Conservation (phyloP, 2,329 filamentous ascomycete species). For the Fusarium sp. region DNA sequence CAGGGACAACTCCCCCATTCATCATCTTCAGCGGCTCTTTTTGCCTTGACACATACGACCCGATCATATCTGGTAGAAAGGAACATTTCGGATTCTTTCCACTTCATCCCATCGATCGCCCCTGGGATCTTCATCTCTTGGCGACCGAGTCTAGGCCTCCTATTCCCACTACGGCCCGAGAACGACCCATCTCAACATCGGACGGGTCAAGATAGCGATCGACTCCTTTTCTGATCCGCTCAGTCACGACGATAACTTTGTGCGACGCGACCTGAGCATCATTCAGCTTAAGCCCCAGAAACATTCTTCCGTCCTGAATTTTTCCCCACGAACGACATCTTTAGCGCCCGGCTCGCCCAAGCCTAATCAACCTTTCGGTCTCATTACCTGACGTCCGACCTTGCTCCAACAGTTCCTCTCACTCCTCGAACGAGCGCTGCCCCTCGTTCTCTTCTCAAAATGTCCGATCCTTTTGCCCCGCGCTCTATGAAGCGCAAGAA, state of each 20-base stretch:
- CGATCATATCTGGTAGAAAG: constrained; percentile 5
- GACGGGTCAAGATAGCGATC: constrained; percentile 21
- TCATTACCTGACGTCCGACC: constrained; percentile 9
- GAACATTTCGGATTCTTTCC: constrained; percentile 4
- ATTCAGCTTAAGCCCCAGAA: constrained; percentile 6
- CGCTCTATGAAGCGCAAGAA: constrained; percentile 99
- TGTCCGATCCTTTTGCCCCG: constrained; percentile 72
- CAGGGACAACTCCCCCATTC: constrained; percentile 20
- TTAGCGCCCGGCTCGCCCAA: constrained; percentile 33
- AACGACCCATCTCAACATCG: constrained; percentile 13
- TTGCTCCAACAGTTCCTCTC: not conserved
- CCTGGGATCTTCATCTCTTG: constrained; percentile 1
- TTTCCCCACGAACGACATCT: constrained; percentile 31
- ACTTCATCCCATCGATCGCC: constrained; percentile 12
- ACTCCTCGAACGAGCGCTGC: constrained; percentile 13
- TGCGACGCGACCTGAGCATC: constrained; percentile 7
- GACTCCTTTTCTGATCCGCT: constrained; percentile 20
- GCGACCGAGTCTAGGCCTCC: constrained; percentile 3
- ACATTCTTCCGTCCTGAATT: constrained; percentile 14
- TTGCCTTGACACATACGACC: constrained; percentile 28
- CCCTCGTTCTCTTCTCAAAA: constrained; percentile 48
- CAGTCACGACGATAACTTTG: constrained; percentile 6
- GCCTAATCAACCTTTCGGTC: constrained; percentile 22
- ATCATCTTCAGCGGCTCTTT: constrained; percentile 36
- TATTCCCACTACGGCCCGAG: constrained; percentile 15